Base-by-base conservation (phyloP, 1,284 basidiomycete genomes). In the Pseudomicrostroma phylloplanum region DNA sequence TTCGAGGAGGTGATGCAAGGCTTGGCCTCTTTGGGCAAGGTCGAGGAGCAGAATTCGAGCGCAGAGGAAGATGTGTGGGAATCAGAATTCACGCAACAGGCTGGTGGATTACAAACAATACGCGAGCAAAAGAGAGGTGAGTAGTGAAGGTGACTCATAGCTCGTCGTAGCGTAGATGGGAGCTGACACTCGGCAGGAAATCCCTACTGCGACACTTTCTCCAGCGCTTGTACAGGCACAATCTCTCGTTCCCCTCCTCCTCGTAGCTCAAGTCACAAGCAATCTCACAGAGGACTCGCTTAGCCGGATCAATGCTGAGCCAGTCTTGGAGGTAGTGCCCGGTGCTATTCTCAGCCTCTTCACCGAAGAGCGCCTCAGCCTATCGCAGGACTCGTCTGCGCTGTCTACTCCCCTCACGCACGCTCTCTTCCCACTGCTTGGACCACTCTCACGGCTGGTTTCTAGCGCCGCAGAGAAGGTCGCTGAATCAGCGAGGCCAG, bases 401-500 rank as follows among this genome's bases (percentile, higher is more conserved):
- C 55, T 67, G 7, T 23, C 57, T 25, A 61, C 56, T 8, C 59
- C 65, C 40, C 68, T 67, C 1, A 51, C 19, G 15, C 40, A 58
- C 25, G 55, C 60, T 36, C 69, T 77, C 11, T 74, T 68, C 56
- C 55, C 67, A 6, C 65, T 69, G 6, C 60, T 73, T 0, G 74
- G 74, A 9, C 74, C 74, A 4, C 64, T 77, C 7, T 70, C 73
- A n/a, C 69, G 73, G 36, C 65, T 77, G 36, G 59, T 75, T 25
- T 69, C 71, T 3, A 51, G 60, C 21, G 21, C 17, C 3, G 51
- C 51, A 54, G 51, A 54, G 25, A 13, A 23, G 23, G 51, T 25
- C 3, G 51, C 26, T 15, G 21, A 23, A 19, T 8, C 19, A 25
- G 6, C 26, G 51, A 2, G 51, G n/a, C 3, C 21, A 19, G 17